Evolutionary conservation across 2,329 filamentous ascomycete genomes (phyloP).

Genomic region (Phialocephala subalpina): DNA sequence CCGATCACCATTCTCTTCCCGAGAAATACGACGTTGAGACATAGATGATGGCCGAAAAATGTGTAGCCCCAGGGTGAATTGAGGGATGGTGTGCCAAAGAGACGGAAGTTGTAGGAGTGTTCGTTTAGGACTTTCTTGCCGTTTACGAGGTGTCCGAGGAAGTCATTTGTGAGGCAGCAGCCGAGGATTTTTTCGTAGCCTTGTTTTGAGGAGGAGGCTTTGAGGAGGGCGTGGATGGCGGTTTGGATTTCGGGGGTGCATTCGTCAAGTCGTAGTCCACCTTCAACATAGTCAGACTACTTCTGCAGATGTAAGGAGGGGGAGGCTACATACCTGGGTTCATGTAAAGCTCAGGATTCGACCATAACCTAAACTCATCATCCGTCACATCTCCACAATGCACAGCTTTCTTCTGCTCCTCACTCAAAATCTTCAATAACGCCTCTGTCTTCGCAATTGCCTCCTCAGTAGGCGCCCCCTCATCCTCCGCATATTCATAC

Average conservation of each 20-base stretch:
- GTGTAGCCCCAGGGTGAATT: conserved; percentile 39
- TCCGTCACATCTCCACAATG: conserved; percentile 38
- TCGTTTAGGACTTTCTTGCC: conserved; percentile 41
- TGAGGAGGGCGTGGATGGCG: conserved; percentile 38
- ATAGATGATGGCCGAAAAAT: conserved; percentile 79
- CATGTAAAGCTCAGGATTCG: conserved; percentile 43
- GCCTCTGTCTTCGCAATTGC: conserved; percentile 29
- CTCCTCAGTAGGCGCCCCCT: conserved; percentile 41
- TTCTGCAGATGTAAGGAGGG: not conserved
- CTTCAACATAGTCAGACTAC: conserved; percentile 21
- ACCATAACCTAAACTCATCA: conserved; percentile 42
- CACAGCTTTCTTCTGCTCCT: conserved; percentile 35
- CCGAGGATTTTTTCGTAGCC: conserved; percentile 41
- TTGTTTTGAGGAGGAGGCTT: conserved; percentile 36
- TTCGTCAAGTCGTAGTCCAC: conserved; percentile 41
- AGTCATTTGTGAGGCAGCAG: conserved; percentile 41
- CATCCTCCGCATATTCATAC: conserved; percentile 40
- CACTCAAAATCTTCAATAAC: conserved; percentile 32
- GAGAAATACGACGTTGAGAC: conserved; percentile 74
- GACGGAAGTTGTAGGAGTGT: conserved; percentile 41
- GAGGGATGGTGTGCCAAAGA: conserved; percentile 39
- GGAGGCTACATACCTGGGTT: conserved; percentile 35
- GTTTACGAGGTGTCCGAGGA: conserved; percentile 40
- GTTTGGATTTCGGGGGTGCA: conserved; percentile 34
- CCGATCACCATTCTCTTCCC: conserved; percentile 71